Base-by-base conservation (phyloP, 257 asterid species). In the Parsonsia alboflavescens region DNA sequence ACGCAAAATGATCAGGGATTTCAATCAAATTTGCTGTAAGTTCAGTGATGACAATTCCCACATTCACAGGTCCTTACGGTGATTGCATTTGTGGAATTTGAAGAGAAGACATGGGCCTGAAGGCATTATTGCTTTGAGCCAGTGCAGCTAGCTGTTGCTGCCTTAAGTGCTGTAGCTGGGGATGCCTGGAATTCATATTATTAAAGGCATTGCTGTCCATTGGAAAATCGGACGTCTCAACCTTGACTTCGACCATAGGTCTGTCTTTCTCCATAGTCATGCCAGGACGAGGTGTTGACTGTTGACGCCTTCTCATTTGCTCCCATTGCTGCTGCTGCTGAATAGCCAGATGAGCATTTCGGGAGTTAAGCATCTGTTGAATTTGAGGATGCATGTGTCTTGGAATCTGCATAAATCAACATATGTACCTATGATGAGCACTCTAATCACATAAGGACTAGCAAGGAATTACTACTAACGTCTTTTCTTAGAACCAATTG, bases 291-390 rank as follows among this genome's bases (percentile, higher is more conserved):
- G 94, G 84, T 46, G 95, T 75, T 45, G 90, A 12, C 81, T 80
- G 91, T 41, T 90, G 98, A 71, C 92, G 83, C 73, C 92, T 87
- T 78, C 89, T 90, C 90, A 92, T 84, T 86, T 92, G 87, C 77
- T 94, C 97, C 89, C 79, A 81, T 62, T 89, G 94, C 83, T 90
- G 96, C 79, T 86, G 97, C 45, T 89, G 98, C 62, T 89, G 98
- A 61, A 80, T 73, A 22, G 96, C 88, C 72, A 87, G 33, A 78
- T 78, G 66, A 59, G 66, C 66, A 59, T 9, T 87, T 77, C 88
- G 96, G 56, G 94, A 80, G 82, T 75, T 90, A 72, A 77, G 81
- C 84, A 88, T 67, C 85, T 91, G 96, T 84, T 89, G 97, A 86
- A 90, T 81, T 78, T 87, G 96, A 48, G 95, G 90, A 79, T 77